phyloP scores from a whole-genome alignment of 1,284 basidiomycete species.

The Apiotrichum gracile region DNA sequence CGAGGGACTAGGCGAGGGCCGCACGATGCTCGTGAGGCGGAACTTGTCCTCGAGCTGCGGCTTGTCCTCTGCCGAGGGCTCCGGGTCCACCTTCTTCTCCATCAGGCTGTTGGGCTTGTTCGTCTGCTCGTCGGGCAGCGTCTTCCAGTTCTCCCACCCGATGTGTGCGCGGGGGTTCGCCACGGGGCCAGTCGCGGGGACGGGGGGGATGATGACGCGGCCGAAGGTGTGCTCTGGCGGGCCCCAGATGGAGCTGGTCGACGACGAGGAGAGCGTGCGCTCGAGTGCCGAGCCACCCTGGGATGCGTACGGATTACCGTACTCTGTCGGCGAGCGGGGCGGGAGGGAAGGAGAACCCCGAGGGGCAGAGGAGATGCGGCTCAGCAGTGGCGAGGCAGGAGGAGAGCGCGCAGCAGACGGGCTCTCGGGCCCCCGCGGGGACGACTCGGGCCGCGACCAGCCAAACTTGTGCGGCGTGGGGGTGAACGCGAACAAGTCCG shows the following conservation, averaged over 20 bases:
- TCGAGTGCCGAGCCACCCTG: not conserved
- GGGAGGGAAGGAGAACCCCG: too few species aligned
- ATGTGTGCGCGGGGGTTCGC: not conserved
- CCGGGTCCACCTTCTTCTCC: not conserved
- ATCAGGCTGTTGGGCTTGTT: not conserved
- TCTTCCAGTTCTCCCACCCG: not conserved
- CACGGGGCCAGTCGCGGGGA: not conserved
- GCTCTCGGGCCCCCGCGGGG: not conserved
- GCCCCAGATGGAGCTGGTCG: not conserved
- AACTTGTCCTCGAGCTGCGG: too few species aligned
- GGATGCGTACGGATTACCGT: too few species aligned
- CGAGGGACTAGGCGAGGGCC: too few species aligned
- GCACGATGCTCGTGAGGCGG: too few species aligned
- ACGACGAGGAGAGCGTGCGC: not conserved
- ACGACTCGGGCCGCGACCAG: not conserved
- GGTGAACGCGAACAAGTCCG: conserved; percentile 4
- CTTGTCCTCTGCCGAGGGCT: not conserved
- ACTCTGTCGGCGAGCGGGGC: too few species aligned
- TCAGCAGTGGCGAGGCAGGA: too few species aligned
- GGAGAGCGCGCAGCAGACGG: too few species aligned
- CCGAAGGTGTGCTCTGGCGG: not conserved
- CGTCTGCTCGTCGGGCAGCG: not conserved
- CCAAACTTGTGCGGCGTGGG: conserved; percentile 2
- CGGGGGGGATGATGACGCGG: not conserved
- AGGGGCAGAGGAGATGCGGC: too few species aligned